Conservation (phyloP, 345 rosid genomes). For the Pugionium dolabratum region DNA sequence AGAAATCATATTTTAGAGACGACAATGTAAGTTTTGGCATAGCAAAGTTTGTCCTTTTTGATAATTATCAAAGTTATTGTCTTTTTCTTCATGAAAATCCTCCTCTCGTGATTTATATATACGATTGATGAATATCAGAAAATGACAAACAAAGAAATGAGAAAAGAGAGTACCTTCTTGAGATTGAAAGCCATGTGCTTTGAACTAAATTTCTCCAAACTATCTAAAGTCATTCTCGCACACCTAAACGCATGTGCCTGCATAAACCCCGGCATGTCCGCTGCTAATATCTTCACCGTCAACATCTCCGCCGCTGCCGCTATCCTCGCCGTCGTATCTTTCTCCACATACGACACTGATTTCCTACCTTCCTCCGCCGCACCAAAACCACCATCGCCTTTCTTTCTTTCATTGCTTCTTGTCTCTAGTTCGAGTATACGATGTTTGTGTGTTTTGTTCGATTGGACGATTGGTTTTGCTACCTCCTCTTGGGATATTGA, state of each 20-base stretch:
- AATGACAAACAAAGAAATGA: conserved; percentile 3
- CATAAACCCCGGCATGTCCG: conserved; percentile 91
- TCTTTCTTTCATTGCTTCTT: conserved; percentile 28
- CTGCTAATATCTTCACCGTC: conserved; percentile 75
- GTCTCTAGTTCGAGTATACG: conserved; percentile 32
- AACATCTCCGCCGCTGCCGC: conserved; percentile 66
- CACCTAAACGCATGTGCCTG: conserved; percentile 86
- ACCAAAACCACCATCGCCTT: conserved; percentile 13
- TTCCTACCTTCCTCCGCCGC: conserved; percentile 62
- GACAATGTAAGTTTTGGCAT: conserved; percentile 1
- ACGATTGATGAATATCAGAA: conserved; percentile 3
- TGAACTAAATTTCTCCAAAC: conserved; percentile 77
- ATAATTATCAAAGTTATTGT: neutral
- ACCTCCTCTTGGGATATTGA: conserved; percentile 25
- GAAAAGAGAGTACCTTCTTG: conserved; percentile 59
- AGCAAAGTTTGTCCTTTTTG: conserved; percentile 1
- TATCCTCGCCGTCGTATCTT: conserved; percentile 59
- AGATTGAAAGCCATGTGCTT: conserved; percentile 82
- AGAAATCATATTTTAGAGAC: neutral
- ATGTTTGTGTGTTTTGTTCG: conserved; percentile 20
- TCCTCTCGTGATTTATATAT: neutral
- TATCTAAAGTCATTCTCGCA: conserved; percentile 67
- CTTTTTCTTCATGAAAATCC: conserved; percentile 1
- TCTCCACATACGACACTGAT: conserved; percentile 79
- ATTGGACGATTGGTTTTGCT: conserved; percentile 19